Conservation (phyloP, 257 asterid species). For the Penstemon davidsonii region DNA sequence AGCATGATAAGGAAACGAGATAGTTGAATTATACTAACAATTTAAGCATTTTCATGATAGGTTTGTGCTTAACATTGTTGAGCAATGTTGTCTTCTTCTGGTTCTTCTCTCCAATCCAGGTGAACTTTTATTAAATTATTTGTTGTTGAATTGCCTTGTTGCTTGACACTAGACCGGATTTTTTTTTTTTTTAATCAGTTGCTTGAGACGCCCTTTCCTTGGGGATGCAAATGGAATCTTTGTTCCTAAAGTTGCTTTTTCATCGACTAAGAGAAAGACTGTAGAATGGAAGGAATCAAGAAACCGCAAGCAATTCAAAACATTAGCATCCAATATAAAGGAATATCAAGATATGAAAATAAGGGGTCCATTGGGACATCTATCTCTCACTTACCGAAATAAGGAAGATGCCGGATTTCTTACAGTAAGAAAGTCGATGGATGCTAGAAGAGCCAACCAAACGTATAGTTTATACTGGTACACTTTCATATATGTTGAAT, state of each 20-base stretch:
- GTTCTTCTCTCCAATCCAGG: constrained; percentile 48
- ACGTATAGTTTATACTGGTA: constrained; percentile 70
- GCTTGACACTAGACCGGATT: constrained; percentile 1
- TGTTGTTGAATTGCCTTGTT: background rate
- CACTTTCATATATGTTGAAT: background rate
- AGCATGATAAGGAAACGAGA: constrained; percentile 5
- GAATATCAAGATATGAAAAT: constrained; percentile 43
- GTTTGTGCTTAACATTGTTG: constrained; percentile 18
- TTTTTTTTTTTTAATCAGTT: constrained; percentile 29
- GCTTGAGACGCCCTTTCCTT: constrained; percentile 42
- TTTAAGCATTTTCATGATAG: background rate
- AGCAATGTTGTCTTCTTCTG: constrained; percentile 42
- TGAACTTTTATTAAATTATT: constrained; percentile 4
- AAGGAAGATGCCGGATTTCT: constrained; percentile 42
- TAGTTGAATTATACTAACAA: background rate
- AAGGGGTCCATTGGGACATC: constrained; percentile 55
- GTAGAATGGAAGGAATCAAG: constrained; percentile 62
- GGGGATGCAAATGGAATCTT: constrained; percentile 47
- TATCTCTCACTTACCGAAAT: constrained; percentile 41
- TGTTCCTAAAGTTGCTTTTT: constrained; percentile 31
- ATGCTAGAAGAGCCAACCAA: constrained; percentile 56
- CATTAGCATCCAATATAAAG: constrained; percentile 44
- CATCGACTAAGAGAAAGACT: constrained; percentile 33
- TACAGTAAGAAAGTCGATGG: constrained; percentile 46
- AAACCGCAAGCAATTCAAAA: constrained; percentile 44